phyloP scores from a whole-genome alignment of 257 asterid genomes.

The Knoxia roxburghii region DNA sequence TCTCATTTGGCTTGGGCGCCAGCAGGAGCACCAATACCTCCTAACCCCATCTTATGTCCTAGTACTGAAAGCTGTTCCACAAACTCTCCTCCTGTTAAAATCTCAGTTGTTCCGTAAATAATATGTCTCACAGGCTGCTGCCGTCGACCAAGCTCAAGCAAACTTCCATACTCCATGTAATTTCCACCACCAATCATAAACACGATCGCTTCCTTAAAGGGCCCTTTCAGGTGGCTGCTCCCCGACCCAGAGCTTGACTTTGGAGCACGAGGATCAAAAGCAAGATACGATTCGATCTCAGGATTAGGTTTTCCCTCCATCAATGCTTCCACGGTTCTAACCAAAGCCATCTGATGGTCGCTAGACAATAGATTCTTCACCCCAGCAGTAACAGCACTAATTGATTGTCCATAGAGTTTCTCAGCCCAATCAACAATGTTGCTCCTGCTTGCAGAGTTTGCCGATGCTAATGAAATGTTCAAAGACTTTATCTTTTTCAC shows the following conservation, averaged over 20 bases:
- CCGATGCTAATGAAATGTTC: slow-evolving; percentile 80
- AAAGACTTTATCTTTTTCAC: slow-evolving; percentile 90
- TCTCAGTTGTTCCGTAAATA: slow-evolving; percentile 87
- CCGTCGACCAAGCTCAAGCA: slow-evolving; percentile 59
- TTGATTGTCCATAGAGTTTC: slow-evolving; percentile 82
- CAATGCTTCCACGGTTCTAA: slow-evolving; percentile 85
- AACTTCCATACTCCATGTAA: slow-evolving; percentile 87
- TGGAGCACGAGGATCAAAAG: slow-evolving; percentile 88
- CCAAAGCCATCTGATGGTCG: slow-evolving; percentile 83
- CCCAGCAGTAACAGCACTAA: slow-evolving; percentile 96
- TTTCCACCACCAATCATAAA: slow-evolving; percentile 99
- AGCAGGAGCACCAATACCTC: slow-evolving; percentile 29
- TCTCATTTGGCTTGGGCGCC: slow-evolving; percentile 9
- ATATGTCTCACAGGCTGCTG: slow-evolving; percentile 79
- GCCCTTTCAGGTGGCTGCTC: slow-evolving; percentile 76
- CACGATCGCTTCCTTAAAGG: slow-evolving; percentile 90
- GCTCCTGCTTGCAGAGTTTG: slow-evolving; percentile 81
- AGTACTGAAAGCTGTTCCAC: slow-evolving; percentile 76
- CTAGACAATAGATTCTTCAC: slow-evolving; percentile 75
- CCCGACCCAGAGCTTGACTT: slow-evolving; percentile 60
- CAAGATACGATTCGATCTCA: slow-evolving; percentile 70
- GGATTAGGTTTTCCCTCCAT: slow-evolving; percentile 98
- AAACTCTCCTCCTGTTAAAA: slow-evolving; percentile 86
- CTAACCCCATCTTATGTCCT: slow-evolving; percentile 86
- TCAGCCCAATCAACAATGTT: slow-evolving; percentile 98